Base-by-base conservation (phyloP, 169 alveolate genomes). In the Cystoisospora suis region DNA sequence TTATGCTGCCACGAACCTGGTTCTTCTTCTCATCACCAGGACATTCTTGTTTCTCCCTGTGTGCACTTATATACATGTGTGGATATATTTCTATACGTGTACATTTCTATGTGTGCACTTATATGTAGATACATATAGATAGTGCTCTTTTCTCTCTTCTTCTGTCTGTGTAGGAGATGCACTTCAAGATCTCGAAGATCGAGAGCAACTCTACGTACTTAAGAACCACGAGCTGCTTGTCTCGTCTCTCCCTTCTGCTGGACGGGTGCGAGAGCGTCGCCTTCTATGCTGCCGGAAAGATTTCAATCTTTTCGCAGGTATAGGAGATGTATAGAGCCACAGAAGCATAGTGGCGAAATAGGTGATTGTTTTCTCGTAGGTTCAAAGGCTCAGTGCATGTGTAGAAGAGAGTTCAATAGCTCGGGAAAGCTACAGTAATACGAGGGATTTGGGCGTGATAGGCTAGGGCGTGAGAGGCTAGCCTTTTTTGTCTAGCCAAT, bases 121-220 rank as follows among this genome's bases (percentile, higher is more conserved):
- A 53, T 53, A 23, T 53, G 23, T 23, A 53, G 12, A 53, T 53
- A 53, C 65, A 53, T 53, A 53, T 53, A 53, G 65, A 53, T 53
- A 23, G 29, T 53, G 65, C 65, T 53, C 12, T 53, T 53, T 23
- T 12, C 36, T 38, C 36, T 61, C 34, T 9, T 12, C 7, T 38
- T 9, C 42, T 38, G 40, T 20, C 34, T 72, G 27, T 38, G 42
- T 47, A 72, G 83, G 83, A 3, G 83, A 72, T 27, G 32, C 32
- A 56, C 32, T 72, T 46, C 42, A 72, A 36, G 83, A 72, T 6
- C 83, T 72, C 27, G 83, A 72, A 38, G 83, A 72, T 38, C 38
- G 45, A 5, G 83, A 72, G 83, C 83, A 72, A 34, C 83, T 72
- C 83, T 72, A 72, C 83, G 83, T 72, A 32, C 38, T 36, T 46